Percentiles rank a stretch among this genome's conserved stretches.
phyloP scores from a whole-genome alignment of 306 rosid species.

The Cicer judaicum region DNA sequence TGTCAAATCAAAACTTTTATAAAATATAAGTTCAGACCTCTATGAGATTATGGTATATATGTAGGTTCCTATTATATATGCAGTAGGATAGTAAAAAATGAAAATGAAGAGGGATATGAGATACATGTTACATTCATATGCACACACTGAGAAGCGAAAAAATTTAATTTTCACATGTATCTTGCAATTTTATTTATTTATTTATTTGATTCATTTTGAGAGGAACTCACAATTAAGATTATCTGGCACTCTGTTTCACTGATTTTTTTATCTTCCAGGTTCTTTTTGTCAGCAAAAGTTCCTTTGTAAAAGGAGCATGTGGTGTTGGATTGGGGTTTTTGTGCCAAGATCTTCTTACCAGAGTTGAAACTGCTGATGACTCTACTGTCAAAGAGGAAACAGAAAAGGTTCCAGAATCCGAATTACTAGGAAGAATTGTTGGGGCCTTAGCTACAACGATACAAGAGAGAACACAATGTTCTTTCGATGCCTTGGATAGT shows the following conservation, averaged over 20 bases:
- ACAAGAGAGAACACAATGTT: slow-evolving; percentile 60
- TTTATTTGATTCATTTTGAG: slow-evolving; percentile 26
- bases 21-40: slow-evolving; percentile 33
- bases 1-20: slow-evolving; percentile 5
- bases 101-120: slow-evolving; percentile 22
- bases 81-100: slow-evolving; percentile 16
- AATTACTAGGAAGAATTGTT: slow-evolving; percentile 66
- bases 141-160: slow-evolving; percentile 25
- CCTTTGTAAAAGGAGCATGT: slow-evolving; percentile 93
- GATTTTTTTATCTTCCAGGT: slow-evolving; percentile 61
- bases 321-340: slow-evolving; percentile 93
- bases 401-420: slow-evolving; percentile 61
- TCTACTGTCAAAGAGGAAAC: slow-evolving; percentile 55
- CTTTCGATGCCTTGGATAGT: slow-evolving; percentile 66
- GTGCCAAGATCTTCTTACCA: slow-evolving; percentile 84
- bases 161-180: slow-evolving; percentile 33
- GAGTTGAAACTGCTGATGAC: slow-evolving; percentile 65
- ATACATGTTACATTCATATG: neutral
- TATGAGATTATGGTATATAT: slow-evolving; percentile 12
- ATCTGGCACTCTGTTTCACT: slow-evolving; percentile 34
- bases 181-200: slow-evolving; percentile 22
- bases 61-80: slow-evolving; percentile 25
- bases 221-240: slow-evolving; percentile 24
- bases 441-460: slow-evolving; percentile 61
- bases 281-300: slow-evolving; percentile 70